Evolutionary conservation across 148 eudicot species (phyloP).

Genomic region (Rhododendron kiyosumense): DNA sequence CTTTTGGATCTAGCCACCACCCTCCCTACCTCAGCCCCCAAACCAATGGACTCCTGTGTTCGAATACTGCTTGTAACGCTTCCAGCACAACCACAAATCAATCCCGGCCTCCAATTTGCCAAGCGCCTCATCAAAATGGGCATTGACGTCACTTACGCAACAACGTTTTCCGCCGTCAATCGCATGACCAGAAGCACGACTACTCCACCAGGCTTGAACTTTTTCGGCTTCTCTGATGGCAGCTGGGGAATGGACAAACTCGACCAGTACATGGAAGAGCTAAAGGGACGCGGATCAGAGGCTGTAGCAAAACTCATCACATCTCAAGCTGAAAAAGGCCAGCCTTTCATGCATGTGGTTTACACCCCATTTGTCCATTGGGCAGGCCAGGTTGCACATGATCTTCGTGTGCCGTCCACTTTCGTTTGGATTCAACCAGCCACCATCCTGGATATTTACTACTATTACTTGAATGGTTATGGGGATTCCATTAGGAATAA

Average conservation of each 20-base stretch:
- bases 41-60: conserved; percentile 1
- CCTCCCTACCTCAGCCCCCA: background rate
- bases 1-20: background rate
- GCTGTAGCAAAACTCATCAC: conserved; percentile 19
- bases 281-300: conserved; percentile 15
- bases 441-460: conserved; percentile 30
- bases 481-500: conserved; percentile 1
- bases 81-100: conserved; percentile 50
- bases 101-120: conserved; percentile 53
- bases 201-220: conserved; percentile 18
- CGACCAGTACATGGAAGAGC: conserved; percentile 10
- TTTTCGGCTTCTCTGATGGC: conserved; percentile 28
- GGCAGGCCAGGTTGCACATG: conserved; percentile 44
- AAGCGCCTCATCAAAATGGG: conserved; percentile 33
- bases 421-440: conserved; percentile 36
- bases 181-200: background rate
- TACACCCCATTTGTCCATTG: conserved; percentile 36
- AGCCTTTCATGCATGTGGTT: conserved; percentile 29
- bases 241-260: conserved; percentile 7
- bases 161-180: conserved; percentile 20
- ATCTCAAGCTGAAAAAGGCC: conserved; percentile 14
- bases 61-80: conserved; percentile 32
- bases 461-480: conserved; percentile 27
- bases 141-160: conserved; percentile 36
- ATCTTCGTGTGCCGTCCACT: conserved; percentile 30